Evolutionary conservation across 305 asterid species (phyloP).

Genomic region (Euphrasia arctica): DNA sequence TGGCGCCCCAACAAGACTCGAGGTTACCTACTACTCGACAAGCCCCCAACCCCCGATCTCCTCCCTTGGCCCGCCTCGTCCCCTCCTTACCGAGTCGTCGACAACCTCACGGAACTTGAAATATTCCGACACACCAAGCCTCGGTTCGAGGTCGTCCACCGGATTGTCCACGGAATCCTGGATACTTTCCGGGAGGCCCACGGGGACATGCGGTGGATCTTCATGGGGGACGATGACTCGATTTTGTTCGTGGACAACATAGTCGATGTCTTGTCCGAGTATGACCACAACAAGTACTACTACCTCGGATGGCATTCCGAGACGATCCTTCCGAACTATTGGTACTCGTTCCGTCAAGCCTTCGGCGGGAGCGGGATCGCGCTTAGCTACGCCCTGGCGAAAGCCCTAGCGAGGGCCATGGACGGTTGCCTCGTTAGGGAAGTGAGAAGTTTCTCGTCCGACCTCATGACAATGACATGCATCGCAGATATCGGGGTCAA

Average conservation of each 20-base stretch:
- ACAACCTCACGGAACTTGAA: slow-evolving; percentile 24
- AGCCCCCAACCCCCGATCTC: slow-evolving; percentile 45
- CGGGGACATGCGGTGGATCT: slow-evolving; percentile 54
- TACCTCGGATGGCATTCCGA: slow-evolving; percentile 70
- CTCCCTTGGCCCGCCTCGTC: slow-evolving; percentile 68
- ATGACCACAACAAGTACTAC: slow-evolving; percentile 52
- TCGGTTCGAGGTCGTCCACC: slow-evolving; percentile 33
- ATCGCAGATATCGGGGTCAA: slow-evolving; percentile 67
- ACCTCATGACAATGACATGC: slow-evolving; percentile 55
- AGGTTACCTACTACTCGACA: slow-evolving; percentile 55
- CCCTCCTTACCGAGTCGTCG: slow-evolving; percentile 63
- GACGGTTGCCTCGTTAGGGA: slow-evolving; percentile 55
- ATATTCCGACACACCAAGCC: slow-evolving; percentile 29
- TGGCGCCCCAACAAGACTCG: slow-evolving; percentile 63
- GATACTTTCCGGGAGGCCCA: slow-evolving; percentile 53
- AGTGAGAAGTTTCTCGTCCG: slow-evolving; percentile 38
- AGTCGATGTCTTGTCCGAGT: slow-evolving; percentile 45
- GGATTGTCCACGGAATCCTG: slow-evolving; percentile 64
- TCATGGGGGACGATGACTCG: slow-evolving; percentile 82
- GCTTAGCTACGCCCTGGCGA: slow-evolving; percentile 56
- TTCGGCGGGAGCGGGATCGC: slow-evolving; percentile 74
- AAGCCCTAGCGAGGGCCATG: slow-evolving; percentile 47
- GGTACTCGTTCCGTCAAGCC: slow-evolving; percentile 63
- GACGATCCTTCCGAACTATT: slow-evolving; percentile 42
- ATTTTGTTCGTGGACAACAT: slow-evolving; percentile 65